Percentiles rank a stretch among this genome's conserved stretches.
phyloP scores from a whole-genome alignment of 2,329 filamentous ascomycete species.

The Penicillium expansum region DNA sequence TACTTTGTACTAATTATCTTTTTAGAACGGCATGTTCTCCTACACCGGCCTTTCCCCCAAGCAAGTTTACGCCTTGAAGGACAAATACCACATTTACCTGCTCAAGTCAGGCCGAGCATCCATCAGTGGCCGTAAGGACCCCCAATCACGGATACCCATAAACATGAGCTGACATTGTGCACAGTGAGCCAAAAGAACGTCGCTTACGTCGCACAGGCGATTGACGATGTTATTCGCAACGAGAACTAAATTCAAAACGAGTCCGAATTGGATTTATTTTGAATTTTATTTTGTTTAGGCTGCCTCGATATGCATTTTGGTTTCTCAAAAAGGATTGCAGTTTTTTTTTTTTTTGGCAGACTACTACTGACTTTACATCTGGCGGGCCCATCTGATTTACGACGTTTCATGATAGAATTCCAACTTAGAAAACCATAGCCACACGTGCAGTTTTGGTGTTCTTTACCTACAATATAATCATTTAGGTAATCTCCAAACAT shows the following conservation, averaged over 20 bases:
- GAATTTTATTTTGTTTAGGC: slow-evolving; percentile 3
- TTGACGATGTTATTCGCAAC: slow-evolving; percentile 39
- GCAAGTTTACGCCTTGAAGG: slow-evolving; percentile 44
- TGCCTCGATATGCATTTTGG: background rate
- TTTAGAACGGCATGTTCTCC: slow-evolving; percentile 78
- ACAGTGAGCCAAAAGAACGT: slow-evolving; percentile 43
- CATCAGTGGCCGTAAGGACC: slow-evolving; percentile 39
- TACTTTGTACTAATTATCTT: background rate
- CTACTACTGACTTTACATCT: slow-evolving; percentile 13
- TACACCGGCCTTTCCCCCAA: slow-evolving; percentile 56
- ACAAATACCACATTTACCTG: slow-evolving; percentile 46
- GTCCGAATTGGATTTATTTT: background rate
- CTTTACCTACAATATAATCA: background rate
- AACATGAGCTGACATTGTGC: slow-evolving; percentile 6
- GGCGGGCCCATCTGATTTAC: slow-evolving; percentile 17
- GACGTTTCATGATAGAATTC: slow-evolving; percentile 25
- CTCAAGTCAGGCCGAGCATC: slow-evolving; percentile 42
- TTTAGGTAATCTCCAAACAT: background rate
- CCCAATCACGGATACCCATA: background rate
- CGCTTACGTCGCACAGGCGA: slow-evolving; percentile 39
- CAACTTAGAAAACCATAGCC: slow-evolving; percentile 8
- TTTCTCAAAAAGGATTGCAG: background rate
- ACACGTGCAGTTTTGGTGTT: background rate
- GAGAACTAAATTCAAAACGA: slow-evolving; percentile 21
- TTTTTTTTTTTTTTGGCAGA: background rate